These are phyloP conservation scores for Mentha longifolia DNA, from an alignment of 257 asterid genomes.

Conservation along the genomic window DNA sequence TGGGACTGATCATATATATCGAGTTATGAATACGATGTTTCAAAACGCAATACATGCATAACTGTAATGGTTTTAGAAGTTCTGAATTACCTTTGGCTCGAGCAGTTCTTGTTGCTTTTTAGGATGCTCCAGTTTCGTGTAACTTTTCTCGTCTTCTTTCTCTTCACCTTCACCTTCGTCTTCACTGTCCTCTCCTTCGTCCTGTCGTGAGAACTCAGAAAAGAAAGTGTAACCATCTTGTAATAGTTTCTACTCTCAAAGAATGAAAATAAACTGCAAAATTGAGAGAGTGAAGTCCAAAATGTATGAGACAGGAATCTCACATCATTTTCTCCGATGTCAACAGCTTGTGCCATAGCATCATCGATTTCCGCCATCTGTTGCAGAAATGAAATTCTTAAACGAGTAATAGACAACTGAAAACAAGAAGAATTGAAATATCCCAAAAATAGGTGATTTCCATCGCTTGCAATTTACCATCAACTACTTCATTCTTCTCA, in stretches of 20 bases:
- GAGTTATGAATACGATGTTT: not conserved
- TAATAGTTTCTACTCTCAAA: not conserved
- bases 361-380: slow-evolving; percentile 87
- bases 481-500: slow-evolving; percentile 79
- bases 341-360: slow-evolving; percentile 96
- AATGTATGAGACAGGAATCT: slow-evolving; percentile 31
- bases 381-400: slow-evolving; percentile 34
- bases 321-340: slow-evolving; percentile 93
- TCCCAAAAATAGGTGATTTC: not conserved
- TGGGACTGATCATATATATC: slow-evolving; percentile 35
- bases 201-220: slow-evolving; percentile 46
- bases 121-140: slow-evolving; percentile 81
- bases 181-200: slow-evolving; percentile 83
- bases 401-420: slow-evolving; percentile 11
- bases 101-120: slow-evolving; percentile 61
- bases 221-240: slow-evolving; percentile 11
- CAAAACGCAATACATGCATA: not conserved
- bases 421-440: not conserved
- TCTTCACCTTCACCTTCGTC: slow-evolving; percentile 57
- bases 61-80: not conserved
- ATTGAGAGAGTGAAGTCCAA: not conserved
- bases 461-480: slow-evolving; percentile 51
- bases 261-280: not conserved
- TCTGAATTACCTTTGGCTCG: slow-evolving; percentile 68
- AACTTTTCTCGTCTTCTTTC: slow-evolving; percentile 63